Evolutionary conservation across 805 yeast genomes (phyloP).

Genomic region (Suhomyces prunicola): DNA sequence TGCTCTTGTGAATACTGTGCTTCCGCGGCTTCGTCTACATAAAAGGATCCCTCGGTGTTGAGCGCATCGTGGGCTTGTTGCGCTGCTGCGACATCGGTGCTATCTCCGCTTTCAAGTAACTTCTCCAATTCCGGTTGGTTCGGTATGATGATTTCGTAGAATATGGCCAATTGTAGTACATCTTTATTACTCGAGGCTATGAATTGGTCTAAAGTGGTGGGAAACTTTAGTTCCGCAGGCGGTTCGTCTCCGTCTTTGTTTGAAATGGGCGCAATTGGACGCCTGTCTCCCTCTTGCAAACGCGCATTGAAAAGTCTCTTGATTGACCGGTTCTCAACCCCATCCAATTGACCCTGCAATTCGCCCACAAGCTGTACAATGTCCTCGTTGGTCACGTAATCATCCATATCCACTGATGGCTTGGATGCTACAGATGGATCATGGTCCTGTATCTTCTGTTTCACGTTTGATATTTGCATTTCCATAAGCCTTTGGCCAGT

Average conservation of each 20-base stretch:
- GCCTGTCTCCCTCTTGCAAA: slow-evolving; percentile 37
- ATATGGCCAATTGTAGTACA: slow-evolving; percentile 57
- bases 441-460: slow-evolving; percentile 18
- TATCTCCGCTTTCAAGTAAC: slow-evolving; percentile 13
- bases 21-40: slow-evolving; percentile 17
- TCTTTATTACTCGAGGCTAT: slow-evolving; percentile 41
- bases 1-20: slow-evolving; percentile 42
- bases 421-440: slow-evolving; percentile 11
- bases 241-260: slow-evolving; percentile 78
- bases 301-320: slow-evolving; percentile 66
- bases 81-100: slow-evolving; percentile 1
- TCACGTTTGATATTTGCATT: slow-evolving; percentile 58
- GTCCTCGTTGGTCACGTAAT: slow-evolving; percentile 78
- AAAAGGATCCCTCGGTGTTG: slow-evolving; percentile 6
- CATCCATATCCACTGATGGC: slow-evolving; percentile 36
- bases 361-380: slow-evolving; percentile 84
- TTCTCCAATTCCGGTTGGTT: slow-evolving; percentile 34
- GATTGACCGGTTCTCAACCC: slow-evolving; percentile 71
- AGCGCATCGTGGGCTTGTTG: slow-evolving; percentile 3
- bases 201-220: slow-evolving; percentile 56
- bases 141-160: slow-evolving; percentile 76
- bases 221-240: slow-evolving; percentile 45
- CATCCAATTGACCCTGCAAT: slow-evolving; percentile 81
- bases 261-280: slow-evolving; percentile 61
- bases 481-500: slow-evolving; percentile 80